Evolutionary conservation across 345 rosid species (phyloP).

Genomic region (Lumnitzera racemosa): DNA sequence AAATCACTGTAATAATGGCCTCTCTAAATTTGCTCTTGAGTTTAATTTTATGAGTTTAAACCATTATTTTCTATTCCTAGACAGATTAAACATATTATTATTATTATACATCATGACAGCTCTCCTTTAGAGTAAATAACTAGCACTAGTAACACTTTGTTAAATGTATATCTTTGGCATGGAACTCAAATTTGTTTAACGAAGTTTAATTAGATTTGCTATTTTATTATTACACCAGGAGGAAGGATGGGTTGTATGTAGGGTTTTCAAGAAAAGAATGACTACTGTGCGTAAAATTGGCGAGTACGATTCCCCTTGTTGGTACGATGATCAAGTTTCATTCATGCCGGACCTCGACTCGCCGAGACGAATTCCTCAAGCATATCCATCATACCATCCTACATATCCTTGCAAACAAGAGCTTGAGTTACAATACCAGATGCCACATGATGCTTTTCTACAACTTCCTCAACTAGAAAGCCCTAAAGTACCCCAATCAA

Average conservation of each 20-base stretch:
- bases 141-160: too few relatives aligned
- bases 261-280: slow-evolving; percentile 37
- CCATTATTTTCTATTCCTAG: too few relatives aligned
- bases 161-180: too few relatives aligned
- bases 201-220: too few relatives aligned
- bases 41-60: too few relatives aligned
- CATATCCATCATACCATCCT: slow-evolving; percentile 34
- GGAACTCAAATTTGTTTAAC: background rate
- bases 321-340: slow-evolving; percentile 83
- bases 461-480: slow-evolving; percentile 81
- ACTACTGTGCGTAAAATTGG: slow-evolving; percentile 23
- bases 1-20: too few relatives aligned
- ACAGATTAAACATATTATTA: too few relatives aligned
- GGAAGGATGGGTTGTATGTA: slow-evolving; percentile 43
- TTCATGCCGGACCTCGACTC: slow-evolving; percentile 66
- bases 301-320: slow-evolving; percentile 44
- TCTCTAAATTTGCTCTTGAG: too few relatives aligned
- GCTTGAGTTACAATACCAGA: slow-evolving; percentile 48
- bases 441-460: slow-evolving; percentile 49
- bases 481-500: slow-evolving; percentile 54
- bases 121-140: too few relatives aligned
- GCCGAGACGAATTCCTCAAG: slow-evolving; percentile 44
- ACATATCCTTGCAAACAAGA: slow-evolving; percentile 81
- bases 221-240: slow-evolving; percentile 6
- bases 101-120: too few relatives aligned